phyloP scores from a whole-genome alignment of 2,329 filamentous ascomycete species.

The Clonostachys byssicola region DNA sequence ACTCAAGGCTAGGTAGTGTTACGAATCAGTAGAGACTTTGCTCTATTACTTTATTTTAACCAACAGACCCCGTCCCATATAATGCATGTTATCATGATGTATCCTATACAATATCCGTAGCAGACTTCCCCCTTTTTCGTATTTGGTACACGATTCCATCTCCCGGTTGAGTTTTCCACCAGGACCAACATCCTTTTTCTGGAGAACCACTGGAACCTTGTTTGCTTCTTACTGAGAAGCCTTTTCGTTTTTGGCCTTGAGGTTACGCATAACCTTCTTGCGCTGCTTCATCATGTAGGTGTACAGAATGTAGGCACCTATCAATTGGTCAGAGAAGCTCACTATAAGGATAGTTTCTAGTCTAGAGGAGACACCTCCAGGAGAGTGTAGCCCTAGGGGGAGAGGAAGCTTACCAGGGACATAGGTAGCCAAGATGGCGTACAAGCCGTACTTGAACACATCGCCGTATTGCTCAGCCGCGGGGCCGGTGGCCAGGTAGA shows the following conservation, averaged over 20 bases:
- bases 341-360: not conserved
- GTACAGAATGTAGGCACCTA: slow-evolving; percentile 77
- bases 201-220: too few species aligned
- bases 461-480: slow-evolving; percentile 37
- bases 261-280: slow-evolving; percentile 68
- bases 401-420: slow-evolving; percentile 62
- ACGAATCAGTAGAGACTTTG: too few species aligned
- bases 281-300: slow-evolving; percentile 94
- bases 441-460: slow-evolving; percentile 54
- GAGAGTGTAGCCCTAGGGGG: too few species aligned
- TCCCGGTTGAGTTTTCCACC: too few species aligned
- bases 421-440: slow-evolving; percentile 67
- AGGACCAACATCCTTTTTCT: too few species aligned
- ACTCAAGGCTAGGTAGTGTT: too few species aligned
- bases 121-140: too few species aligned
- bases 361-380: not conserved
- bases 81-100: too few species aligned
- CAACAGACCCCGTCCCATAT: too few species aligned
- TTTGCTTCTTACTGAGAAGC: not conserved
- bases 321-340: not conserved
- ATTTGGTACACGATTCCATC: too few species aligned
- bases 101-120: too few species aligned
- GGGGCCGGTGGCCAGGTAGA: slow-evolving; percentile 65
- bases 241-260: slow-evolving; percentile 37
- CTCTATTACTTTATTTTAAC: too few species aligned